phyloP scores from a whole-genome alignment of 176 grass and related monocot genomes.

The Elaeis guineensis region DNA sequence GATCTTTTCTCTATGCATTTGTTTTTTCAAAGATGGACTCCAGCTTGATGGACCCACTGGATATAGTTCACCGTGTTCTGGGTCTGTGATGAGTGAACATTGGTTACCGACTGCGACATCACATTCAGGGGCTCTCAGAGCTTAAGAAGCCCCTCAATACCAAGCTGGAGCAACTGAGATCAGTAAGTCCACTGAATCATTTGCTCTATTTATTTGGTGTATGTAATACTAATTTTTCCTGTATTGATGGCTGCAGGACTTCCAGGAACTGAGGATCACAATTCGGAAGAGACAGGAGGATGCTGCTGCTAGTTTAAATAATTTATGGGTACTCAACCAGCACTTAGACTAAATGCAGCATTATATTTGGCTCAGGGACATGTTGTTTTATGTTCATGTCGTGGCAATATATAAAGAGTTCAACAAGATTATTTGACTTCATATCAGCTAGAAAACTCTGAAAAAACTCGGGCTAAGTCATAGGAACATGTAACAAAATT shows the following conservation, averaged over 20 bases:
- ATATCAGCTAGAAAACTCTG: too few species aligned
- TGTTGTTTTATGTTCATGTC: too few species aligned
- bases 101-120: slow-evolving; percentile 7
- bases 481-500: too few species aligned
- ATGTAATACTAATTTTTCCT: slow-evolving; percentile 15
- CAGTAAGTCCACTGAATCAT: slow-evolving; percentile 26
- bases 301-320: slow-evolving; percentile 64
- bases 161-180: slow-evolving; percentile 66
- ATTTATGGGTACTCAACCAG: slow-evolving; percentile 43
- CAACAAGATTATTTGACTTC: too few species aligned
- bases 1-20: too few species aligned
- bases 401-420: too few species aligned
- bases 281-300: slow-evolving; percentile 93
- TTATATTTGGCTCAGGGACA: too few species aligned
- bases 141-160: slow-evolving; percentile 65
- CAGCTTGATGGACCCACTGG: too few species aligned
- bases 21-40: too few species aligned
- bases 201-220: slow-evolving; percentile 11
- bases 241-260: slow-evolving; percentile 42
- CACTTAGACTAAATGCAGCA: too few species aligned
- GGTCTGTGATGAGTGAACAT: neutral
- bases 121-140: slow-evolving; percentile 68
- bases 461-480: too few species aligned
- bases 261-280: slow-evolving; percentile 75
- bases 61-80: neutral